Evolutionary conservation across 768 basidiomycete genomes (phyloP).

Genomic region (Trichaptum fuscoviolaceum): DNA sequence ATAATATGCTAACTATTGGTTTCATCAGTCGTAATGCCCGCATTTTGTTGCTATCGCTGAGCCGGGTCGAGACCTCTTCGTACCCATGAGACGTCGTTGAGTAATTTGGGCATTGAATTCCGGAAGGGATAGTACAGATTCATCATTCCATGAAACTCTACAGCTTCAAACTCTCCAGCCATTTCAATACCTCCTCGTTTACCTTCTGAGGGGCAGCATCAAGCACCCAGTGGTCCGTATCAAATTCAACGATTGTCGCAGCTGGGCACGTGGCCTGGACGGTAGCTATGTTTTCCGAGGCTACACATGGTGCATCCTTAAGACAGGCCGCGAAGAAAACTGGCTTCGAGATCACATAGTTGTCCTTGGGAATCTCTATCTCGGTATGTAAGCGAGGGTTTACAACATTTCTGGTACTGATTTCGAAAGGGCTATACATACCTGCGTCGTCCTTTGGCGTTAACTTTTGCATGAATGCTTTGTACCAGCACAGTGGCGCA

Average conservation of each 20-base stretch:
- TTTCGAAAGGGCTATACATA: not conserved
- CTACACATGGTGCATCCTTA: conserved; percentile 23
- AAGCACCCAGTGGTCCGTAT: conserved; percentile 34
- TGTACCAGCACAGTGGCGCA: not conserved
- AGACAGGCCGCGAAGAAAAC: conserved; percentile 31
- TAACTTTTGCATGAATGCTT: not conserved
- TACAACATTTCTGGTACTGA: not conserved
- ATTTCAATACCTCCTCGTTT: conserved; percentile 30
- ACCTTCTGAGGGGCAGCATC: conserved; percentile 29
- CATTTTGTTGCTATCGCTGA: too few species aligned
- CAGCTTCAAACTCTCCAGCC: conserved; percentile 19
- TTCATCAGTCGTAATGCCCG: too few species aligned
- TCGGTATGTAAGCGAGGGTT: not conserved
- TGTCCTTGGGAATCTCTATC: conserved; percentile 17
- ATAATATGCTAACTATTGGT: too few species aligned
- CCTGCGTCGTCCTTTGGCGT: conserved; percentile 2
- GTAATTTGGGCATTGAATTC: too few species aligned
- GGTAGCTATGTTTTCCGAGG: conserved; percentile 17
- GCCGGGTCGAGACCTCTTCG: too few species aligned
- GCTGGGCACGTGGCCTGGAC: conserved; percentile 25
- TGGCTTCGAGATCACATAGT: conserved; percentile 27
- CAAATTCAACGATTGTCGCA: conserved; percentile 26
- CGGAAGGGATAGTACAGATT: too few species aligned
- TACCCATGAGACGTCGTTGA: too few species aligned
- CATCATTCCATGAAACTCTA: too few species aligned